Evolutionary conservation across 345 rosid species (phyloP).

Genomic region (Salix suchowensis): DNA sequence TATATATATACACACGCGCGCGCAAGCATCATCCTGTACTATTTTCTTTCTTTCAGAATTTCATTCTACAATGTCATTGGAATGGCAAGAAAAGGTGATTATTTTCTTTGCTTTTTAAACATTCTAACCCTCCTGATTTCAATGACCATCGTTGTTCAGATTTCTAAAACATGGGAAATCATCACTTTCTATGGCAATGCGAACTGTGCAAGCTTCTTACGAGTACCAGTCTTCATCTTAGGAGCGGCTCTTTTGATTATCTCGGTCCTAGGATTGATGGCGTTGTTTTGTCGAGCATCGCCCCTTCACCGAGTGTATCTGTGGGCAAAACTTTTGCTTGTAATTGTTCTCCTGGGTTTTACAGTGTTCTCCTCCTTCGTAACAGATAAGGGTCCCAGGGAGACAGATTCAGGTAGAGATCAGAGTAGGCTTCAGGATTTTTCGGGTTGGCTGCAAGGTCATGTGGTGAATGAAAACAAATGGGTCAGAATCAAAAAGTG

Average conservation of each 20-base stretch:
- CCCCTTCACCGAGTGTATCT: background rate
- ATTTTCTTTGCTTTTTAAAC: background rate
- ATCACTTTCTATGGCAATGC: background rate
- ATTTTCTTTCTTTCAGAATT: no score
- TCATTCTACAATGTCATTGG: background rate
- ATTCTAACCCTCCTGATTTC: background rate
- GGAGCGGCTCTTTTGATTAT: background rate
- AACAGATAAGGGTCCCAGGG: background rate
- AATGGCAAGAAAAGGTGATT: background rate
- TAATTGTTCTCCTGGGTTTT: background rate
- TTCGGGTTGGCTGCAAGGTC: background rate
- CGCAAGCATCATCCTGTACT: no score
- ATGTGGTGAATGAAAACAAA: no score
- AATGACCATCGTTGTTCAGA: background rate
- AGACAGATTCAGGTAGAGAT: background rate
- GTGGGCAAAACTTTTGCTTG: background rate
- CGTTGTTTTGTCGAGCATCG: background rate
- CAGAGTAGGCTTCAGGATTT: background rate
- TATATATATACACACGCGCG: no score
- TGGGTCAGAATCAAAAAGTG: no score
- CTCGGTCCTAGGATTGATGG: background rate
- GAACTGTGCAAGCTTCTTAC: background rate
- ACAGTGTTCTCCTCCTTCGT: background rate
- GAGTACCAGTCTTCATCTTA: background rate
- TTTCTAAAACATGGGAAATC: background rate